Evolutionary conservation across 176 grass and related monocot species (phyloP).

Genomic region (Phoenix roebelenii): DNA sequence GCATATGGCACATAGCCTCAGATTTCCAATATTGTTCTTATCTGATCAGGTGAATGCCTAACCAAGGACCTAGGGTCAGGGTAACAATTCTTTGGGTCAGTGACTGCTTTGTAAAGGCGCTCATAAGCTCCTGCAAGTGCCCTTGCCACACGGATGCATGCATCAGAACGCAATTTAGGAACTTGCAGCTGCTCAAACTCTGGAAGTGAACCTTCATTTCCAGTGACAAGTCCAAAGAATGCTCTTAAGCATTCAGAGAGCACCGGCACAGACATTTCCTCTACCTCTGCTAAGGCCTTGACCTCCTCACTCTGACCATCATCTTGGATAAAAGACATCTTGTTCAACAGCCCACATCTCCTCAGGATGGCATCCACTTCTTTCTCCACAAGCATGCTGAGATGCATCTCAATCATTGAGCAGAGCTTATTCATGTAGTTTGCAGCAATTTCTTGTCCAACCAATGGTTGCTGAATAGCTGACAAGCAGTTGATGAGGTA

Average conservation of each 20-base stretch:
- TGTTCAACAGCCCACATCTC: conserved; percentile 56
- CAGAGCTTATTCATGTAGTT: conserved; percentile 52
- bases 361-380: conserved; percentile 64
- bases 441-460: conserved; percentile 54
- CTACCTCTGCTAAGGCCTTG: conserved; percentile 44
- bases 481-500: conserved; percentile 98
- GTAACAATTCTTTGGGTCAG: conserved; percentile 81
- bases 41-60: conserved; percentile 82
- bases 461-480: conserved; percentile 79
- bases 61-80: conserved; percentile 67
- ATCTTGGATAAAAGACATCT: conserved; percentile 68
- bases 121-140: conserved; percentile 61
- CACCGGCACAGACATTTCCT: conserved; percentile 50
- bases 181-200: conserved; percentile 91
- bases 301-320: conserved; percentile 18
- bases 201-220: conserved; percentile 77
- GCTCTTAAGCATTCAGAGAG: conserved; percentile 72
- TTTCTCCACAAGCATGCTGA: conserved; percentile 51
- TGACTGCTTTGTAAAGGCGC: conserved; percentile 59
- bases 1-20: conserved; percentile 15
- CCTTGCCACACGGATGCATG: conserved; percentile 53
- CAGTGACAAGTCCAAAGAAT: conserved; percentile 67
- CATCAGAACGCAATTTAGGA: conserved; percentile 66
- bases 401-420: conserved; percentile 54
- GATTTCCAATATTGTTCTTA: conserved; percentile 88